Conservation (phyloP, 768 basidiomycete genomes). For the Boletus coccyginus region DNA sequence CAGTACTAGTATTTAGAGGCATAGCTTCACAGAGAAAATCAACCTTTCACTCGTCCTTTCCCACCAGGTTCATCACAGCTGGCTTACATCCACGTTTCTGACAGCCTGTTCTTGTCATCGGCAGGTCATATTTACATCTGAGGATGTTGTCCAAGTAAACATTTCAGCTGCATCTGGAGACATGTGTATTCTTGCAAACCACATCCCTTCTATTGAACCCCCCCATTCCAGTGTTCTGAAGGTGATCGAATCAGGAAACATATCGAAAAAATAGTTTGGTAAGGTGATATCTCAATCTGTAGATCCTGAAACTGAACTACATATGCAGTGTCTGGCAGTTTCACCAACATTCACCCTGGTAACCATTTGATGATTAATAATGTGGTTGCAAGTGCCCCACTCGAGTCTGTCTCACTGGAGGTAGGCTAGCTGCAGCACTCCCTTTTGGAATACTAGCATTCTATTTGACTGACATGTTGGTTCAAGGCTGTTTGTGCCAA, state of each 20-base stretch:
- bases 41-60: no score
- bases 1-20: slow-evolving; percentile 44
- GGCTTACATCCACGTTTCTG: slow-evolving; percentile 2
- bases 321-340: slow-evolving; percentile 87
- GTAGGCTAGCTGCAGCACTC: slow-evolving; percentile 39
- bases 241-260: slow-evolving; percentile 75
- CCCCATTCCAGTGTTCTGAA: slow-evolving; percentile 92
- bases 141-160: slow-evolving; percentile 95
- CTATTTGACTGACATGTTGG: slow-evolving; percentile 1
- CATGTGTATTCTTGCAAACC: slow-evolving; percentile 99
- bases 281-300: not conserved
- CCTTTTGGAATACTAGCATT: not conserved
- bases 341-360: slow-evolving; percentile 96
- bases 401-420: slow-evolving; percentile 88
- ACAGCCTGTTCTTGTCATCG: slow-evolving; percentile 35
- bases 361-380: slow-evolving; percentile 91
- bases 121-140: slow-evolving; percentile 79
- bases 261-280: slow-evolving; percentile 97
- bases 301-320: not conserved
- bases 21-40: slow-evolving; percentile 95
- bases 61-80: slow-evolving; percentile 69
- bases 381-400: slow-evolving; percentile 90
- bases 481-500: slow-evolving; percentile 82
- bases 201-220: slow-evolving; percentile 93
- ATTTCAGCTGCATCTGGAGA: slow-evolving; percentile 90